These are phyloP conservation scores for Venturia asperata DNA, from an alignment of 2,329 filamentous ascomycete species.

Conservation along the genomic window DNA sequence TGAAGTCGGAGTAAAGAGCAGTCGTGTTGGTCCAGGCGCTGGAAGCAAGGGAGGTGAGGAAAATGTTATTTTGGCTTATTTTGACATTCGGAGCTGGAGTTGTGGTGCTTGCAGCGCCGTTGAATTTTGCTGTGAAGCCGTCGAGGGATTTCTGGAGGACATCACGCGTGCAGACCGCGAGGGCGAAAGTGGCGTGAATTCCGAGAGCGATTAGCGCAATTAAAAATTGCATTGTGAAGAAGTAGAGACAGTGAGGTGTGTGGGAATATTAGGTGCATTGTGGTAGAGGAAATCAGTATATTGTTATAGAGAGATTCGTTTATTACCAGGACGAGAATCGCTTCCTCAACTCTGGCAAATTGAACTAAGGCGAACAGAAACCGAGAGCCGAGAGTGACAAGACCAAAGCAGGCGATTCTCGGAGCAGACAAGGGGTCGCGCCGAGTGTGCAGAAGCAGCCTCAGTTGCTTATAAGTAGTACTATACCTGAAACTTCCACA, in stretches of 20 bases:
- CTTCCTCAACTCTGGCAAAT: background rate
- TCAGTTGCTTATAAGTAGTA: no score
- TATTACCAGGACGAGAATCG: conserved; percentile 7
- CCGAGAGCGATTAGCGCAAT: background rate
- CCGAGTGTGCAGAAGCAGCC: no score
- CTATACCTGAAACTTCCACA: no score
- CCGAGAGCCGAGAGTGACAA: background rate
- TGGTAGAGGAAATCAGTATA: background rate
- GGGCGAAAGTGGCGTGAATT: background rate
- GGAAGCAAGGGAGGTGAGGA: background rate
- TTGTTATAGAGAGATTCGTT: conserved; percentile 9
- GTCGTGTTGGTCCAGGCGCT: conserved; percentile 9
- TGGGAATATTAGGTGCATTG: background rate
- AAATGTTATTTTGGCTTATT: conserved; percentile 16
- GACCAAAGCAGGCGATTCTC: no score
- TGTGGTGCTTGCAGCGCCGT: background rate
- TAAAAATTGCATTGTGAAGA: background rate
- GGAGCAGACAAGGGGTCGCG: no score
- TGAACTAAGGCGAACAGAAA: background rate
- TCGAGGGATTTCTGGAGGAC: conserved; percentile 1
- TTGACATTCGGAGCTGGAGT: background rate
- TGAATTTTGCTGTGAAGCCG: background rate
- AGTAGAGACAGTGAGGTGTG: background rate
- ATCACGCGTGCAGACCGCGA: conserved; percentile 13
- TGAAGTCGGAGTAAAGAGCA: background rate